Conservation (phyloP, 768 basidiomycete genomes). For the Hygrophoropsis aurantiaca region DNA sequence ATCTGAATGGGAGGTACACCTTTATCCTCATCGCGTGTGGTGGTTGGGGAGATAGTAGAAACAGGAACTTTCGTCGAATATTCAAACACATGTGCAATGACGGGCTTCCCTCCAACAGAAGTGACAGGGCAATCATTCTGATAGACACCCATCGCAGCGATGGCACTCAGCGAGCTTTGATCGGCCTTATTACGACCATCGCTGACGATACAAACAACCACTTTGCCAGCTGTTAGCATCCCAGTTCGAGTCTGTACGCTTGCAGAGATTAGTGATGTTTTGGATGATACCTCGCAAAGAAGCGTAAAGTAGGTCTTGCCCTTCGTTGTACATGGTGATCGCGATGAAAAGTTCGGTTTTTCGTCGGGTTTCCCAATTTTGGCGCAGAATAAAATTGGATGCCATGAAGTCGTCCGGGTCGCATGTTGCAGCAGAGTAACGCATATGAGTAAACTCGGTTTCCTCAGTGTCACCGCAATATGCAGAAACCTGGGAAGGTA, state of each 20-base stretch:
- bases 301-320: slow-evolving; percentile 84
- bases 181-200: slow-evolving; percentile 96
- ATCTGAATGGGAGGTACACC: slow-evolving; percentile 69
- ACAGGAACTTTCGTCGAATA: slow-evolving; percentile 97
- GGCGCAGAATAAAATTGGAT: slow-evolving; percentile 81
- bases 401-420: slow-evolving; percentile 91
- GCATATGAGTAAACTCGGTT: slow-evolving; percentile 58
- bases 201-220: slow-evolving; percentile 85
- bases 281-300: slow-evolving; percentile 96
- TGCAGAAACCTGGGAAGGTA: too few relatives aligned
- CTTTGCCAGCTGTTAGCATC: slow-evolving; percentile 87
- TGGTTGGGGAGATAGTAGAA: slow-evolving; percentile 86
- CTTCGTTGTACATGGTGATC: slow-evolving; percentile 91
- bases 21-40: slow-evolving; percentile 59
- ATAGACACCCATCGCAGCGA: slow-evolving; percentile 89
- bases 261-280: slow-evolving; percentile 97
- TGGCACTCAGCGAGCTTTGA: slow-evolving; percentile 85
- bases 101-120: slow-evolving; percentile 83
- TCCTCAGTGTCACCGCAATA: too few relatives aligned
- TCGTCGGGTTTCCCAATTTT: slow-evolving; percentile 70
- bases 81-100: slow-evolving; percentile 95
- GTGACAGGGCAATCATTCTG: slow-evolving; percentile 97
- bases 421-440: slow-evolving; percentile 88
- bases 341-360: slow-evolving; percentile 93
- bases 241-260: slow-evolving; percentile 86